Conservation (phyloP, 768 basidiomycete genomes). For the Porpolomopsis calyptriformis region DNA sequence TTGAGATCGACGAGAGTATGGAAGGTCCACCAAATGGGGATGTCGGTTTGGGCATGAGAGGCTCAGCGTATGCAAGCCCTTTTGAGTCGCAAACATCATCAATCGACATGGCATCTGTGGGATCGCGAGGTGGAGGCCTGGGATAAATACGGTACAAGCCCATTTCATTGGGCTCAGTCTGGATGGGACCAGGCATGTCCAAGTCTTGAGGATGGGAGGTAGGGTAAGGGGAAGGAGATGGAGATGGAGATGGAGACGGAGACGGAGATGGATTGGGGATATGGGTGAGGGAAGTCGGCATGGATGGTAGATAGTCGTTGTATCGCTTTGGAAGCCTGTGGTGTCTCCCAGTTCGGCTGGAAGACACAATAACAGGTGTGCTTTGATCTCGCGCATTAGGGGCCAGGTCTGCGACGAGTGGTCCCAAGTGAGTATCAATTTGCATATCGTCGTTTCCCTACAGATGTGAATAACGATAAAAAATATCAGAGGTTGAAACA, state of each 20-base stretch:
- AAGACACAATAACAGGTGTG: not conserved
- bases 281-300: slow-evolving; percentile 15
- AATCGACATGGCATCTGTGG: slow-evolving; percentile 10
- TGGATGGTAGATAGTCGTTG: not conserved
- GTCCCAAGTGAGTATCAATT: not conserved
- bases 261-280: slow-evolving; percentile 10
- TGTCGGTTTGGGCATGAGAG: slow-evolving; percentile 9
- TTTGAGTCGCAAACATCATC: slow-evolving; percentile 14
- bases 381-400: not conserved
- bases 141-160: slow-evolving; percentile 16
- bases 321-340: not conserved
- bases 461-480: not conserved
- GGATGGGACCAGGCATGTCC: slow-evolving; percentile 12
- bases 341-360: not conserved
- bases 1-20: not conserved
- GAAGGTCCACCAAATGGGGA: not conserved
- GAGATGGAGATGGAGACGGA: slow-evolving; percentile 6
- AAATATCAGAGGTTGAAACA: not conserved
- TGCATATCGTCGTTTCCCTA: not conserved
- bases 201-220: slow-evolving; percentile 12
- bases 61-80: slow-evolving; percentile 8
- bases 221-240: slow-evolving; percentile 11
- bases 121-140: slow-evolving; percentile 18
- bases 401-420: not conserved
- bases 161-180: slow-evolving; percentile 12